Base-by-base conservation (phyloP, 352 stramenopile species). In the Hyaloperonospora brassicae region DNA sequence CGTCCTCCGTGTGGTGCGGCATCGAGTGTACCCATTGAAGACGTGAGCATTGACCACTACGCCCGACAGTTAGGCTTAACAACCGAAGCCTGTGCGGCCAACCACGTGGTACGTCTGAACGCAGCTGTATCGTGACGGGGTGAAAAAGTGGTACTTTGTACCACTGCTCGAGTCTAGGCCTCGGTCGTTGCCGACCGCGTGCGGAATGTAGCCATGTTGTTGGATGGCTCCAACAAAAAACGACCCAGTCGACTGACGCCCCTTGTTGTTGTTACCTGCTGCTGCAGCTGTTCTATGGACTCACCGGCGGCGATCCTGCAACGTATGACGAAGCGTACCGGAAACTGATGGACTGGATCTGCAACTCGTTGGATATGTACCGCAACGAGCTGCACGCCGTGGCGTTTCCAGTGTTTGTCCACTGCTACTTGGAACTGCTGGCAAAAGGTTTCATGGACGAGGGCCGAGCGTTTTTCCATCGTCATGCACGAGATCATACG, bases 321-420 rank as follows among this genome's bases (percentile, higher is more conserved):
- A 63, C 66, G 22, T 93, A 88, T 55, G 67, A 78, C n/a, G 73
- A 86, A 5, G 76, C 78, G 51, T 93, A 91, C 59, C 51, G 52
- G 14, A 71, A 76, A 56, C 64, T 93, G n/a, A 44, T 87, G 38
- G 75, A 87, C 39, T 93, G 83, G 83, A 84, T 93, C 45, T 84
- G 75, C 63, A 90, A 89, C 59, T 86, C 83, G 57, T 62, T 93
- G 11, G 83, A 93, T 49, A 87, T 89, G 79, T 89, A 89, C 62
- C 87, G 87, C 50, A 86, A 80, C 60, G 83, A 93, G 59, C 62
- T 93, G 42, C 80, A 93, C 52, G 76, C 73, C 0, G 72, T 93
- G 40, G 66, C 76, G 30, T 93, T 87, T 31, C 83, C 83, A 34
- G 59, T 93, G 48, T 93, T 89, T 51, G 79, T 89, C 43, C 83